Conservation (phyloP, 768 basidiomycete species). For the Russula emetica region DNA sequence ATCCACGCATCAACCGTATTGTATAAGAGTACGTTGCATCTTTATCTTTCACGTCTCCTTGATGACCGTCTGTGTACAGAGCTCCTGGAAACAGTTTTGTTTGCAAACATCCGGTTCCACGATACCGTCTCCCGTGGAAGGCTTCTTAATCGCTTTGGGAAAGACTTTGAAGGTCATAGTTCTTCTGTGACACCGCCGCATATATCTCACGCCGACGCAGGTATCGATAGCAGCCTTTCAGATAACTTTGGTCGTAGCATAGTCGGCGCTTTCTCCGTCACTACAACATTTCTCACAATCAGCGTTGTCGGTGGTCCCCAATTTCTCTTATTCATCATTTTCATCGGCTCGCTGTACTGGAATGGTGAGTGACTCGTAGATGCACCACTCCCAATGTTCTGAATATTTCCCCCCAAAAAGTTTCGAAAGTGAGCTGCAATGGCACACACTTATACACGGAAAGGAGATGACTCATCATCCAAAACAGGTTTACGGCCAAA, state of each 20-base stretch:
- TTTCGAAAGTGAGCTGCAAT: slow-evolving; percentile 15
- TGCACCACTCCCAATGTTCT: neutral
- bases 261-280: slow-evolving; percentile 62
- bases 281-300: slow-evolving; percentile 69
- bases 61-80: slow-evolving; percentile 33
- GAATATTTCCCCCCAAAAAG: neutral
- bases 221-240: slow-evolving; percentile 75
- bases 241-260: slow-evolving; percentile 83
- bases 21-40: slow-evolving; percentile 53
- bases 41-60: neutral
- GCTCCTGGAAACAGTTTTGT: slow-evolving; percentile 74
- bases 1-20: slow-evolving; percentile 74
- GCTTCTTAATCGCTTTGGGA: slow-evolving; percentile 78
- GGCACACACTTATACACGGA: neutral
- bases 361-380: slow-evolving; percentile 46
- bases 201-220: slow-evolving; percentile 37
- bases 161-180: slow-evolving; percentile 71
- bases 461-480: slow-evolving; percentile 29
- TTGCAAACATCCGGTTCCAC: slow-evolving; percentile 88
- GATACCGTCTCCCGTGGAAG: slow-evolving; percentile 87
- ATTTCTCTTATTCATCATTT: slow-evolving; percentile 57
- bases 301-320: slow-evolving; percentile 74
- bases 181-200: neutral
- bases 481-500: slow-evolving; percentile 66
- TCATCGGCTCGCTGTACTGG: slow-evolving; percentile 63